Percentiles rank a stretch among this genome's conserved stretches.
These are phyloP conservation scores for Alnus rubra DNA, from an alignment of 306 rosid genomes.

Conservation along the genomic window DNA sequence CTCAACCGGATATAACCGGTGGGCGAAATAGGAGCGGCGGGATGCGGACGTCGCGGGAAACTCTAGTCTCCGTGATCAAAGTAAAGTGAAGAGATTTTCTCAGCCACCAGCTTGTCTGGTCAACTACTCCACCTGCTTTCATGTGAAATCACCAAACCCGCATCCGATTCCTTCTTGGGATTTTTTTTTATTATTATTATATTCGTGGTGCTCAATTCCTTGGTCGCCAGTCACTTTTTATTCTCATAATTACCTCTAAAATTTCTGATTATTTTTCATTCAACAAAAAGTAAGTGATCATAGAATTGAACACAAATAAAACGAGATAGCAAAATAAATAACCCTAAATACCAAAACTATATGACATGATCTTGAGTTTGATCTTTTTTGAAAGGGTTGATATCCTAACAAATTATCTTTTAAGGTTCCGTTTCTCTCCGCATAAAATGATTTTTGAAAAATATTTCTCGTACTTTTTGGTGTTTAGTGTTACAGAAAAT, in stretches of 20 bases:
- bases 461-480: too few species aligned
- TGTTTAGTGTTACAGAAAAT: too few species aligned
- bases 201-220: neutral
- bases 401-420: too few species aligned
- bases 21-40: conserved; percentile 21
- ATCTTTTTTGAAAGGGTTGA: too few species aligned
- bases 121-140: conserved; percentile 37
- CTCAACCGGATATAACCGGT: conserved; percentile 1
- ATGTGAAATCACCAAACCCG: conserved; percentile 38
- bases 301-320: too few species aligned
- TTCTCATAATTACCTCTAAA: neutral
- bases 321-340: too few species aligned
- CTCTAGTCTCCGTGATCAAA: neutral
- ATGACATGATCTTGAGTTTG: too few species aligned
- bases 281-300: too few species aligned
- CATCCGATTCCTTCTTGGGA: neutral
- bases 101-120: conserved; percentile 24
- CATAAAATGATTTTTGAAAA: too few species aligned
- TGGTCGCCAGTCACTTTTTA: neutral
- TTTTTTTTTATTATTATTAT: neutral
- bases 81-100: neutral
- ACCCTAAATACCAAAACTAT: too few species aligned
- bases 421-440: too few species aligned
- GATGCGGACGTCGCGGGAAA: conserved; percentile 45
- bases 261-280: too few species aligned